Base-by-base conservation (phyloP, 2,329 filamentous ascomycete genomes). In the Balansia obtecta region DNA sequence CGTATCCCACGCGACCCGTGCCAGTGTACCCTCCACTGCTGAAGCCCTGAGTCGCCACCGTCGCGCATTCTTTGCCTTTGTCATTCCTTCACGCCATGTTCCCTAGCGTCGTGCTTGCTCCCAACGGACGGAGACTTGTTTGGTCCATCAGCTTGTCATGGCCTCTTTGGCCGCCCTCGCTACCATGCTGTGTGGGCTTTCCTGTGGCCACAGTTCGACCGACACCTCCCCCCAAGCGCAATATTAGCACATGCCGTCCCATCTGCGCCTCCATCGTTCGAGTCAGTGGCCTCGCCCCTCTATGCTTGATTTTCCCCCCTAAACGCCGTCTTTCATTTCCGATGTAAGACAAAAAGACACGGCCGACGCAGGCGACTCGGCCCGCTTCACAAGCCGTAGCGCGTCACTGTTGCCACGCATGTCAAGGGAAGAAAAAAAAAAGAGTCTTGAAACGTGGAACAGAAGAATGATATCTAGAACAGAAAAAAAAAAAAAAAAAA, bases 261-360 rank as follows among this genome's bases (percentile, higher is more conserved):
- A 30, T 39, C 50, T 40, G 46, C 30, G n/a, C 16, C 53, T 30
- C 18, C 13, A 39, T 33, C 45, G 30, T 48, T 38, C 20, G 42
- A 39, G 42, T 32, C 43, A 22, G 48, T 50, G 20, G 34, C 47
- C n/a, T 50, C 27, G 46, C n/a, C 45, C 46, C 46, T 54, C 50
- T 54, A 54, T 54, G 50, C 49, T 52, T 18, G 50, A 27, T 50
- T 45, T 51, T 27, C 8, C 30, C 45, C 50, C 47, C 8, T n/a
- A 10, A 51, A 50, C 49, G 43, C 55, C 49, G 22, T 53, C 52
- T 45, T 42, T 52, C 45, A 40, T 54, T 54, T 56, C 49, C 51
- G 48, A 49, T 39, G 34, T 34, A 51, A 20, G 45, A 48, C 44
- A 27, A 48, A 39, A 49, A 44, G 44, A 46, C 44, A 39, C 10